Evolutionary conservation across 805 yeast genomes (phyloP), one percentile per base, ranked within the genome.

Genomic region (Scheffersomyces stipitis): DNA sequence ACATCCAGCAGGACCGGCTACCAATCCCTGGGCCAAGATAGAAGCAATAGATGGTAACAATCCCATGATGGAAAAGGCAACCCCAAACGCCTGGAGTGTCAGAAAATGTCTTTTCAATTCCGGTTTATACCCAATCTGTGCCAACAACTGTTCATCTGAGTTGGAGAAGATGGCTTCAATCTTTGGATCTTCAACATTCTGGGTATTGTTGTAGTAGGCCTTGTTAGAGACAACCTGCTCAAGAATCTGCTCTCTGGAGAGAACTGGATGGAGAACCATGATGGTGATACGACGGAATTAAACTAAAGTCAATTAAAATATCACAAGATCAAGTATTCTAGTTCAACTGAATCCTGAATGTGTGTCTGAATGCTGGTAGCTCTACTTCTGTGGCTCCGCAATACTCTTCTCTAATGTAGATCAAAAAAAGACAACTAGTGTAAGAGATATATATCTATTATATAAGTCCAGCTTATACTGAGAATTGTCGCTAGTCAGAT

Each of bases 51-150:
- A 50, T 5, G 66, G 66, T 15, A 61, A 49, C 23, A 61, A 42
- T 5, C 65, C 66, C 67, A 61, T 61, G 33, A 60, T 61, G 17
- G 62, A 52, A 30, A 59, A 61, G 2, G 67, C 64, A 26, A 60
- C 58, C 2, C 65, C 67, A 39, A 61, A 60, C 18, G 58, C 64
- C 39, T 60, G 66, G 14, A 60, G 16, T 4, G 62, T 52, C 6
- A 56, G 46, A 35, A 53, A 61, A 8, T 45, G 50, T 32, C 67
- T 48, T 34, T 48, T 52, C 43, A 61, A 48, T 33, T 61, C 67
- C 24, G 56, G 56, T 44, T 59, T 58, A 43, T 61, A 61, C 2
- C 67, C 67, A 30, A 60, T 59, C 39, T 61, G 62, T 13, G 62
- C 65, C 37, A 61, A 48, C 15, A 61, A 49, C 26, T 48, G 56